Percentiles rank a stretch among this genome's conserved stretches.
Evolutionary conservation across 805 yeast genomes (phyloP).

Genomic region (Metschnikowia gelsemii): DNA sequence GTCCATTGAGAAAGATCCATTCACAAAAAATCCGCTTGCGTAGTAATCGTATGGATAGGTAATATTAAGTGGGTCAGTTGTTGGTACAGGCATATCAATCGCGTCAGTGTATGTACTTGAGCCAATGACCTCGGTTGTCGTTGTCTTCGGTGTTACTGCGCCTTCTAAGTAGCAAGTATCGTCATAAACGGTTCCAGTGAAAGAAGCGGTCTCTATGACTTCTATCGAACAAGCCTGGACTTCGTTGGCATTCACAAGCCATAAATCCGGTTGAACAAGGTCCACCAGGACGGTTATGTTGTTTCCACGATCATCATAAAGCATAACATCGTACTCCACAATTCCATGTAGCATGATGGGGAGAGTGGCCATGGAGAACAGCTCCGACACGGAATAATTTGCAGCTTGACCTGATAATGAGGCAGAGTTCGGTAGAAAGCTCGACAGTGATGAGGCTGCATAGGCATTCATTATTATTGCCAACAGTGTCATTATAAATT

Average conservation of each 20-base stretch:
- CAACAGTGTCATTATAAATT: neutral
- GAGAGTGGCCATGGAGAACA: constrained; percentile 10
- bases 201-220: too few species aligned
- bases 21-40: constrained; percentile 30
- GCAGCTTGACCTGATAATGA: neutral
- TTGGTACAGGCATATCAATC: constrained; percentile 18
- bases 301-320: constrained; percentile 16
- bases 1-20: constrained; percentile 24
- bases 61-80: constrained; percentile 15
- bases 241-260: constrained; percentile 33
- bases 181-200: constrained; percentile 24
- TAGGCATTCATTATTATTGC: neutral
- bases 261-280: constrained; percentile 37
- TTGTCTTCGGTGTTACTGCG: constrained; percentile 18
- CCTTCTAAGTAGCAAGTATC: constrained; percentile 38
- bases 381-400: neutral
- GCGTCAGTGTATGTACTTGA: constrained; percentile 12
- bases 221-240: constrained; percentile 27
- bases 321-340: constrained; percentile 20
- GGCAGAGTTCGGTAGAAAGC: neutral
- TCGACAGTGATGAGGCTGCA: constrained; percentile 2
- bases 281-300: constrained; percentile 29
- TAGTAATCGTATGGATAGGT: constrained; percentile 30
- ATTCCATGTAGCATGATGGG: constrained; percentile 19
- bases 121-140: constrained; percentile 11